Base-by-base conservation (phyloP, 169 alveolate genomes). In the Theileria annulata region DNA sequence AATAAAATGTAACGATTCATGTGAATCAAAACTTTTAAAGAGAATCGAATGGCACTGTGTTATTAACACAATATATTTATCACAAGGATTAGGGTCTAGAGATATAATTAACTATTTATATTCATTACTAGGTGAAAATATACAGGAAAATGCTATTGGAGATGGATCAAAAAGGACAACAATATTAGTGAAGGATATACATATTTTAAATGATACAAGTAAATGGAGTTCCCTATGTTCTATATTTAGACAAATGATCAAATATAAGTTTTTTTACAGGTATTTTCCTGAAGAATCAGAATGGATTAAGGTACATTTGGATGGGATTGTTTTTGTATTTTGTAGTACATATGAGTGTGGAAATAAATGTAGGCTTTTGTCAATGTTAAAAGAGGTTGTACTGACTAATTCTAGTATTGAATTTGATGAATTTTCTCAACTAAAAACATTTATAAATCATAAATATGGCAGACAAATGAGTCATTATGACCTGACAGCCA, bases 161-260 rank as follows among this genome's bases (percentile, higher is more conserved):
- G 27, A 19, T 2, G 59, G 59, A 5, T 30, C 17, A 49, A 19
- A 27, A n/a, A 8, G 17, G 33, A 37, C 19, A 4, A n/a, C 59
- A n/a, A 33, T 71, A 12, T 47, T 25, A 19, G 42, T 75, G n/a
- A 62, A 75, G 33, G 62, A 75, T 31, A 33, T 75, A 15, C 49
- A 25, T 0, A 42, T 42, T 42, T 42, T 42, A 42, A 8, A 42
- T 42, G 51, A 42, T 42, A 1, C 17, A 42, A 42, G 51, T 42
- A 12, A 42, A 42, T 42, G 51, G 51, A 42, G 51, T 42, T 42
- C 51, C 6, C 51, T 42, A 8, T 42, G 51, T 42, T 42, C 51
- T 12, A 42, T 42, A 42, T 42, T 42, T 42, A 42, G 51, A 17
- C 51, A 42, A 42, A 42, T 42, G 51, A 42, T 42, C 51, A 42